Conservation (phyloP, 495 filamentous ascomycete species). For the Filosporella fistucella region DNA sequence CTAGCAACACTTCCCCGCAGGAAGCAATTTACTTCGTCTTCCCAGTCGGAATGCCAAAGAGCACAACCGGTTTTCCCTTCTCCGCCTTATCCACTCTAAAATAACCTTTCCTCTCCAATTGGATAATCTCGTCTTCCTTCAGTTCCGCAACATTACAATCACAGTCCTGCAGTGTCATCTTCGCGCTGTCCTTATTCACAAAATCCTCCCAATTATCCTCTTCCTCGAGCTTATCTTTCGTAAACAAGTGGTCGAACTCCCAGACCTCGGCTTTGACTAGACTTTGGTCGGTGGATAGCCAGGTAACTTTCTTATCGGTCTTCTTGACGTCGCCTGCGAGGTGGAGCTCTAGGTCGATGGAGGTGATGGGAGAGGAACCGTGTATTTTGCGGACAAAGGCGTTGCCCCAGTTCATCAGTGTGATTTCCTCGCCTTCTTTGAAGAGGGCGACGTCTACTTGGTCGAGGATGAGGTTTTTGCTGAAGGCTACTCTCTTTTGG, state of each 20-base stretch:
- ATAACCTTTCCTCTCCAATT: constrained; percentile 83
- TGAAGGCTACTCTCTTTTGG: constrained; percentile 70
- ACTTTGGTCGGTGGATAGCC: constrained; percentile 65
- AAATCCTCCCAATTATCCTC: constrained; percentile 70
- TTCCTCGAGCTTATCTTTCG: constrained; percentile 72
- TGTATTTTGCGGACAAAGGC: constrained; percentile 70
- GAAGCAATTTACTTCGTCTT: constrained; percentile 45
- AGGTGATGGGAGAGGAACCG: constrained; percentile 44
- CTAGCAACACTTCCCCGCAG: too few species aligned
- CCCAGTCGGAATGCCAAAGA: constrained; percentile 69
- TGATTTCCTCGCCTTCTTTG: constrained; percentile 74
- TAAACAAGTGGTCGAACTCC: constrained; percentile 77
- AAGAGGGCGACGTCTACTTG: constrained; percentile 73
- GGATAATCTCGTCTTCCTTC: constrained; percentile 68
- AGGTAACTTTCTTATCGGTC: constrained; percentile 82
- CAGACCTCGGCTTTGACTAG: constrained; percentile 66
- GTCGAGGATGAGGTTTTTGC: constrained; percentile 61
- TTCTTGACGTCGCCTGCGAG: constrained; percentile 79
- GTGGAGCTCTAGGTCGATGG: constrained; percentile 68
- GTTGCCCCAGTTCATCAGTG: constrained; percentile 85
- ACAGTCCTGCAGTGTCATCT: constrained; percentile 57
- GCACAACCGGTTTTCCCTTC: constrained; percentile 46
- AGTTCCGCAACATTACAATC: constrained; percentile 70
- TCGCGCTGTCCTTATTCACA: constrained; percentile 63
- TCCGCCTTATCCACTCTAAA: constrained; percentile 56